phyloP scores from a whole-genome alignment of 805 yeast genomes.

The Schwanniomyces sp. region DNA sequence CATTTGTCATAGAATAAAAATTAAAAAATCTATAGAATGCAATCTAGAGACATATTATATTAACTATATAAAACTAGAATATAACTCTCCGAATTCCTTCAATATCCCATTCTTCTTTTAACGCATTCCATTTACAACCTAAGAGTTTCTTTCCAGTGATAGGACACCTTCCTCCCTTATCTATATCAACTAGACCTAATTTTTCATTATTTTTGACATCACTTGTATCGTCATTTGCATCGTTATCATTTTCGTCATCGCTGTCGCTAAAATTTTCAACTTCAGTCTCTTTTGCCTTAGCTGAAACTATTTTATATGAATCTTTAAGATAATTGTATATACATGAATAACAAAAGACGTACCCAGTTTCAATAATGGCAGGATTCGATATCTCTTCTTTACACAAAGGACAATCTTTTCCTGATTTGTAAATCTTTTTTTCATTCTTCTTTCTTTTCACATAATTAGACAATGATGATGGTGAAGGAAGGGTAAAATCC shows the following conservation, averaged over 20 bases:
- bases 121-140: conserved; percentile 67
- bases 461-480: conserved; percentile 26
- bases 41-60: too few relatives aligned
- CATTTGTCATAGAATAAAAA: too few relatives aligned
- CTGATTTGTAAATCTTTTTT: conserved; percentile 19
- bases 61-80: conserved; percentile 36
- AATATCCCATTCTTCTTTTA: conserved; percentile 64
- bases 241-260: conserved; percentile 9
- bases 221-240: conserved; percentile 7
- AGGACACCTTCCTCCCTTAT: conserved; percentile 76
- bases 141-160: conserved; percentile 70
- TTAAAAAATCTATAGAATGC: too few relatives aligned
- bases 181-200: conserved; percentile 23
- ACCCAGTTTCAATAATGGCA: conserved; percentile 88
- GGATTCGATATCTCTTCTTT: conserved; percentile 66
- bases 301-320: conserved; percentile 33
- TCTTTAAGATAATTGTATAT: conserved; percentile 63
- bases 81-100: conserved; percentile 76
- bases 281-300: conserved; percentile 5
- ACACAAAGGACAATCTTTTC: conserved; percentile 68
- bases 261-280: conserved; percentile 7
- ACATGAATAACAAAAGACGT: conserved; percentile 86
- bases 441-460: conserved; percentile 11
- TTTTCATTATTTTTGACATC: conserved; percentile 5
- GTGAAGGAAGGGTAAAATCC: conserved; percentile 52